These are phyloP conservation scores for Tarenaya hassleriana DNA, from an alignment of 345 rosid species.

Conservation along the genomic window DNA sequence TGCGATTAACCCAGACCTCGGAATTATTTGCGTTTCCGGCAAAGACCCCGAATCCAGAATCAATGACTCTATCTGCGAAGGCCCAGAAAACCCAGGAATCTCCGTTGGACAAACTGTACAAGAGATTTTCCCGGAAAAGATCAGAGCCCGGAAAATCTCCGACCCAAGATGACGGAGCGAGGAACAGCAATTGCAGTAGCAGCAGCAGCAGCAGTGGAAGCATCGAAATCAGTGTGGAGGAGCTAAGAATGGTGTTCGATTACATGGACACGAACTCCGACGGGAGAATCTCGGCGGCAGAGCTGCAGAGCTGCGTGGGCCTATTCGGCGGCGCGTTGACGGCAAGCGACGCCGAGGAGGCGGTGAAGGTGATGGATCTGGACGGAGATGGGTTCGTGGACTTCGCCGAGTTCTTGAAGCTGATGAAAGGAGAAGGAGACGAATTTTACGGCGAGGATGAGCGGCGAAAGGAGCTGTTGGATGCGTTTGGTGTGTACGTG, in stretches of 20 bases:
- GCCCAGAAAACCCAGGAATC: constrained; percentile 7
- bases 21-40: no score
- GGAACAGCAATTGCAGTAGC: constrained; percentile 4
- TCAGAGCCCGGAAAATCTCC: background rate
- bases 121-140: constrained; percentile 28
- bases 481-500: constrained; percentile 52
- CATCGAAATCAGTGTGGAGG: constrained; percentile 18
- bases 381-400: constrained; percentile 56
- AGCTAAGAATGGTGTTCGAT: constrained; percentile 36
- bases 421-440: constrained; percentile 35
- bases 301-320: constrained; percentile 42
- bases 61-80: no score
- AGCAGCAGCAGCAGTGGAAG: constrained; percentile 11
- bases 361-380: constrained; percentile 37
- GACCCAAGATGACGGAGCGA: background rate
- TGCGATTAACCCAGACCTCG: no score
- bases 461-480: constrained; percentile 32
- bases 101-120: constrained; percentile 19
- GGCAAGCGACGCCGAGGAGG: constrained; percentile 41
- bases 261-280: constrained; percentile 51
- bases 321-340: constrained; percentile 40
- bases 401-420: constrained; percentile 43
- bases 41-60: no score
- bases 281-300: constrained; percentile 49
- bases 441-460: constrained; percentile 33